Evolutionary conservation across 164 flowering plant genomes (phyloP).

Genomic region (Kingdonia uniflora): DNA sequence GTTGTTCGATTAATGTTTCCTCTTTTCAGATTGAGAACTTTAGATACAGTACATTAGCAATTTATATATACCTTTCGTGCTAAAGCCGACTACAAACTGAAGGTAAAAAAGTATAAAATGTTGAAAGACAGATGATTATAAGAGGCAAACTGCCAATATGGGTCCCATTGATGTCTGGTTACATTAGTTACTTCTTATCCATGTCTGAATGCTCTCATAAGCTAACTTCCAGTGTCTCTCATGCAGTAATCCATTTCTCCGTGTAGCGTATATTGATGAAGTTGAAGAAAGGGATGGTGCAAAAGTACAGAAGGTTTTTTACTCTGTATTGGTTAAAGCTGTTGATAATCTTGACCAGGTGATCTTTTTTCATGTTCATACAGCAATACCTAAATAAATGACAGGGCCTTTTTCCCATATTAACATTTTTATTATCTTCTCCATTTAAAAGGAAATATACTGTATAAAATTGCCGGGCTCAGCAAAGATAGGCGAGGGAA

Average conservation of each 20-base stretch:
- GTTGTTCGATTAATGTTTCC: too few relatives aligned
- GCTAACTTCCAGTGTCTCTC: slow-evolving; percentile 5
- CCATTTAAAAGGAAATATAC: slow-evolving; percentile 58
- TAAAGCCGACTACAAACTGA: too few relatives aligned
- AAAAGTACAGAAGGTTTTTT: slow-evolving; percentile 72
- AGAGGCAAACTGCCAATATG: too few relatives aligned
- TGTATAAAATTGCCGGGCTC: slow-evolving; percentile 94
- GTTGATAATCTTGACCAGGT: slow-evolving; percentile 95
- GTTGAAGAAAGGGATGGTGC: slow-evolving; percentile 85
- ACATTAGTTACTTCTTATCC: background rate
- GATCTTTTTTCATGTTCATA: slow-evolving; percentile 9
- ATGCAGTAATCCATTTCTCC: slow-evolving; percentile 80
- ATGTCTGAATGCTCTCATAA: slow-evolving; percentile 1
- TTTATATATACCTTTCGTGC: too few relatives aligned
- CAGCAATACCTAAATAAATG: too few relatives aligned
- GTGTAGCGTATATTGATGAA: slow-evolving; percentile 97
- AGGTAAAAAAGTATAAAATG: slow-evolving; percentile 14
- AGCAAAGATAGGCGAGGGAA: slow-evolving; percentile 95
- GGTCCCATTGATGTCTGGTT: too few relatives aligned
- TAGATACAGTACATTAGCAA: too few relatives aligned
- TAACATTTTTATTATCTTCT: background rate
- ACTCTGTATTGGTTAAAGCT: slow-evolving; percentile 89
- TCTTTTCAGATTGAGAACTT: too few relatives aligned
- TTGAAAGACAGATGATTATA: too few relatives aligned
- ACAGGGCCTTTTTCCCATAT: too few relatives aligned